Evolutionary conservation across 805 yeast genomes (phyloP), one percentile per base, ranked within the genome.

Genomic region (Millerozyma miso): DNA sequence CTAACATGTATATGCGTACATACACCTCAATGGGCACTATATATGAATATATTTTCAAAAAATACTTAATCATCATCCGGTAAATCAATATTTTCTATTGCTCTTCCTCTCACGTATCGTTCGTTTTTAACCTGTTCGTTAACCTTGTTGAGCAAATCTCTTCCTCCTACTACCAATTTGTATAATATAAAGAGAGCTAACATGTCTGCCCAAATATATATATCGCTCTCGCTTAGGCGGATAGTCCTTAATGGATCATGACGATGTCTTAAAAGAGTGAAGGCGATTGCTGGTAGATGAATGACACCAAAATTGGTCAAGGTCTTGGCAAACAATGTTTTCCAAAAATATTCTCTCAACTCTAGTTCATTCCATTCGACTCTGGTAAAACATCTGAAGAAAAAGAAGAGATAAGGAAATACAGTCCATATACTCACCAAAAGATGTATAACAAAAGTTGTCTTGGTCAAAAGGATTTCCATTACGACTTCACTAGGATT

Each of bases 51-150:
- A 18, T 35, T 18, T 16, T n/a, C n/a, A 19, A 35, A 18, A 35
- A 14, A 35, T 19, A 35, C 15, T 44, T 31, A 33, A 5, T 37
- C 39, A 13, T 46, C 47, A 4, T 43, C 47, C 16, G 38, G 35
- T 26, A 29, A n/a, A 31, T 56, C 58, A 33, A 56, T 46, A 41
- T 73, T 76, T 49, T 76, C 78, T 42, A 79, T 65, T 3, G 80
- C 74, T 51, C 79, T 73, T 1, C 84, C 84, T 40, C 70, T 69
- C 10, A 79, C 79, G 46, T 79, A 80, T 45, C 71, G 69, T 49
- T 79, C 81, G 44, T 77, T 77, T 53, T 75, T 78, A n/a, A 80
- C 80, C 49, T 70, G 69, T 37, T 72, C 71, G 38, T 67, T 63
- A 34, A 73, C 53, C 17, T 43, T 43, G 1, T 40, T 41, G 40